Percentiles rank a stretch among this genome's conserved stretches.
Conservation (phyloP, 1,284 basidiomycete species). For the Ganoderma boninense region DNA sequence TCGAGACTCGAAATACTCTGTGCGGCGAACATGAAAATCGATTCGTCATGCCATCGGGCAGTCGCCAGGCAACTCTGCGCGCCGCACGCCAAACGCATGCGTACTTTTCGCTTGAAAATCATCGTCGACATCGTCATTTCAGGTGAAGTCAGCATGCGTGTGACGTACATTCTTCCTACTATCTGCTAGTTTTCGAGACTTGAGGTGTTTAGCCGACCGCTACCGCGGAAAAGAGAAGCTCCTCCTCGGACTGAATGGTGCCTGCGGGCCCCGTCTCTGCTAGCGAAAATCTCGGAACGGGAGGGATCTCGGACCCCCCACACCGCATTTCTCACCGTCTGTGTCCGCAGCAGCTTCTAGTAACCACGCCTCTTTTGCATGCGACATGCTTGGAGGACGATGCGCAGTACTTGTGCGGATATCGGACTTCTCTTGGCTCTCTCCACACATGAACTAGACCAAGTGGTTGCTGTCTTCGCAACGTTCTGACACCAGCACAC, state of each 20-base stretch:
- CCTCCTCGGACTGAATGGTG: background rate
- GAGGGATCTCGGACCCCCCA: background rate
- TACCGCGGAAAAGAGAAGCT: background rate
- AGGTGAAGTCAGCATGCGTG: no score
- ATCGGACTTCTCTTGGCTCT: background rate
- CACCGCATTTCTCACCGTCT: background rate
- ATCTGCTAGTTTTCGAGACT: background rate
- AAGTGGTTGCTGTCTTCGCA: background rate
- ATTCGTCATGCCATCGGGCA: background rate
- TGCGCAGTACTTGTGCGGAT: background rate
- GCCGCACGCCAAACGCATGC: no score
- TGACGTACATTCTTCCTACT: background rate
- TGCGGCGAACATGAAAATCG: background rate
- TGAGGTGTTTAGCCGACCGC: background rate
- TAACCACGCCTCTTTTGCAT: background rate
- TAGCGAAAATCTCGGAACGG: background rate
- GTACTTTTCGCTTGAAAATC: background rate
- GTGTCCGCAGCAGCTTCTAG: background rate
- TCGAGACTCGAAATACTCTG: background rate
- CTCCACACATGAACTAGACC: background rate
- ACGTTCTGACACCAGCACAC: background rate
- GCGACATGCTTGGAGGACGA: background rate
- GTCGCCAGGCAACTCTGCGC: background rate
- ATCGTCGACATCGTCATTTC: background rate
- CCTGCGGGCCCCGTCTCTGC: background rate